Conservation (phyloP, 108 stramenopile species). For the Nitzschia sp. region DNA sequence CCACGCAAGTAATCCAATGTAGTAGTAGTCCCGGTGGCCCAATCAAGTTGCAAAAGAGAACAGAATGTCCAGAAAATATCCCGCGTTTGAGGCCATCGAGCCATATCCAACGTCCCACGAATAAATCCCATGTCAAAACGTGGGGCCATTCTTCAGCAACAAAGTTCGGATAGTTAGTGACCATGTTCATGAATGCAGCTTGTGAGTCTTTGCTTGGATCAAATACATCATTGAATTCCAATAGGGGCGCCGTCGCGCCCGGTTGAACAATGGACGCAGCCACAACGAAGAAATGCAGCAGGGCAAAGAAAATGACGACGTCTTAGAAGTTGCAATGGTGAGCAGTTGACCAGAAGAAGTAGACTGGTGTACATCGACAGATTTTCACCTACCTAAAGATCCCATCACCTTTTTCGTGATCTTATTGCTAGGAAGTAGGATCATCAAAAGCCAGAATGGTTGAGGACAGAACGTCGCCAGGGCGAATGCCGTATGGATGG, state of each 20-base stretch:
- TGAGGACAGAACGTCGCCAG: constrained; percentile 87
- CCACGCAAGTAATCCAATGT: constrained; percentile 73
- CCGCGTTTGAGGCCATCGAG: constrained; percentile 81
- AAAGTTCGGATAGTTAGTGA: constrained; percentile 85
- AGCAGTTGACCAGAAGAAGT: neutral
- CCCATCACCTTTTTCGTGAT: constrained; percentile 78
- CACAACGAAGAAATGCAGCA: constrained; percentile 86
- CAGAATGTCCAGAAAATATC: constrained; percentile 80
- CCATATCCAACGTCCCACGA: constrained; percentile 91
- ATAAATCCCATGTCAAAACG: constrained; percentile 91
- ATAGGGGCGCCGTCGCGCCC: constrained; percentile 76
- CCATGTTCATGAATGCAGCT: constrained; percentile 84
- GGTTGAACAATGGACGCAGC: constrained; percentile 62
- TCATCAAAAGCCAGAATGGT: constrained; percentile 78
- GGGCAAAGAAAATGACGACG: constrained; percentile 56
- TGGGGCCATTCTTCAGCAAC: constrained; percentile 90
- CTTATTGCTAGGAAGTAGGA: constrained; percentile 55
- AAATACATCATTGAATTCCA: constrained; percentile 86
- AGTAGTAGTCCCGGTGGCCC: constrained; percentile 88
- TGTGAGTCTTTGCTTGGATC: constrained; percentile 84
- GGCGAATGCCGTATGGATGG: constrained; percentile 74
- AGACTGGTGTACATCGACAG: too few relatives aligned
- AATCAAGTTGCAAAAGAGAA: constrained; percentile 85
- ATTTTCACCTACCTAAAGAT: constrained; percentile 20
- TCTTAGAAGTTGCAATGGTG: too few relatives aligned